Evolutionary conservation across 2,329 filamentous ascomycete species (phyloP).

Genomic region (Fusarium proliferatum): DNA sequence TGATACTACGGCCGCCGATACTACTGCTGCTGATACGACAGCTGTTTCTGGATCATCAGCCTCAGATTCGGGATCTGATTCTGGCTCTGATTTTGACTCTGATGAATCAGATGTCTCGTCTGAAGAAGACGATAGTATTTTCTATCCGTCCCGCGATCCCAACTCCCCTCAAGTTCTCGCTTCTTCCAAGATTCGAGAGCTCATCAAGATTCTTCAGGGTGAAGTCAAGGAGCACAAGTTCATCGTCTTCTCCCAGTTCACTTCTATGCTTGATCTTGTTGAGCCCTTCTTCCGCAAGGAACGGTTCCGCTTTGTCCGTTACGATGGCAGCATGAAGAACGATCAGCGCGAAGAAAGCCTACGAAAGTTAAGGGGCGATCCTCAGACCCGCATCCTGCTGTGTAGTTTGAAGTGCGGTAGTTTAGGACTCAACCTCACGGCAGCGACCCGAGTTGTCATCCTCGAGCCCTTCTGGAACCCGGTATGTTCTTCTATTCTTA

Average conservation of each 20-base stretch:
- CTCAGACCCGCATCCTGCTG: constrained; percentile 81
- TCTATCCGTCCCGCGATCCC: constrained; percentile 41
- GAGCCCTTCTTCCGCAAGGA: constrained; percentile 87
- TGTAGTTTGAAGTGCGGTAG: constrained; percentile 96
- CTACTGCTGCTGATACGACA: constrained; percentile 25
- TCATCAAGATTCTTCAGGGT: constrained; percentile 81
- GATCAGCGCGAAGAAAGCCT: constrained; percentile 91
- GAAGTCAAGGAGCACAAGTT: constrained; percentile 91
- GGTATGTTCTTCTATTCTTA: constrained; percentile 59
- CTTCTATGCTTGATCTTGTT: constrained; percentile 95
- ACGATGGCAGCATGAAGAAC: constrained; percentile 95
- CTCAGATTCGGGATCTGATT: constrained; percentile 23
- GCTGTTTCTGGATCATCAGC: constrained; percentile 26
- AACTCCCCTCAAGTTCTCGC: constrained; percentile 61
- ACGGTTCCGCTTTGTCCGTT: constrained; percentile 83
- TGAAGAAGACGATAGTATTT: constrained; percentile 53
- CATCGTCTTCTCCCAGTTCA: constrained; percentile 98
- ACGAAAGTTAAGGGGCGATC: constrained; percentile 78
- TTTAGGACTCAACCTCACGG: constrained; percentile 92
- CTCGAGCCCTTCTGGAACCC: constrained; percentile 99
- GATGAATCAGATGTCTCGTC: constrained; percentile 36
- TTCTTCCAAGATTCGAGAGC: constrained; percentile 92
- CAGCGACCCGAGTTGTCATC: constrained; percentile 91
- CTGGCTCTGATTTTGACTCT: constrained; percentile 44
- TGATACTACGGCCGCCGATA: constrained; percentile 27